Evolutionary conservation across 108 stramenopile genomes (phyloP), one percentile per base, ranked within the genome.

Genomic region (Nitzschia putrida): DNA sequence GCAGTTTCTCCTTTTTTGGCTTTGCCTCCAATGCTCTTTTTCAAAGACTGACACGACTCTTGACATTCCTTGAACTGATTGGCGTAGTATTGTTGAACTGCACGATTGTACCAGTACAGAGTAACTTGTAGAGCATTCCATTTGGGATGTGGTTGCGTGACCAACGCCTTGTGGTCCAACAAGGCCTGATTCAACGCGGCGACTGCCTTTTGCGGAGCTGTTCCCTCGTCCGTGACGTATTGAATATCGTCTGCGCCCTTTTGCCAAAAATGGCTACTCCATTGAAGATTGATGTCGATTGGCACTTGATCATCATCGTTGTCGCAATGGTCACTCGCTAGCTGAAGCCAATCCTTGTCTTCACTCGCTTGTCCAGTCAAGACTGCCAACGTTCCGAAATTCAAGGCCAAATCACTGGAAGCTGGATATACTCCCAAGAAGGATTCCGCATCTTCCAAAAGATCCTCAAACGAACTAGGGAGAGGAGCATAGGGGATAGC

Each of bases 41-140:
- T 56, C 14, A 81, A 37, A 0, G 71, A 71, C 37, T 76, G 66
- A 47, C 66, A 74, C 41, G 80, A 68, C 12, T 71, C 61, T 23
- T 60, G 74, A 72, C 78, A 79, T 53, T 76, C 71, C 20, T 64
- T 74, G 18, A 63, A 69, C 53, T 79, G 55, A 42, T 75, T 55
- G 0, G 56, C 53, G 0, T 69, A 66, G 14, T 71, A 69, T 37
- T 68, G 63, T 53, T 68, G 23, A 13, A 76, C 26, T 2, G 78
- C 71, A 7, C 74, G 78, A 73, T 79, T 79, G 68, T 83, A 79
- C 66, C 68, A 72, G 49, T 73, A 76, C 71, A 83, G 49, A 39
- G 67, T 66, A 10, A 67, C 52, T 52, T 83, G 82, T 43, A 83
- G 47, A 13, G 53, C 7, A 53, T 67, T 80, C 73, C 70, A 74